Percentiles rank a stretch among this genome's conserved stretches.
These are phyloP conservation scores for Paradendryphiella salina DNA, from an alignment of 2,329 filamentous ascomycete species.

Conservation along the genomic window DNA sequence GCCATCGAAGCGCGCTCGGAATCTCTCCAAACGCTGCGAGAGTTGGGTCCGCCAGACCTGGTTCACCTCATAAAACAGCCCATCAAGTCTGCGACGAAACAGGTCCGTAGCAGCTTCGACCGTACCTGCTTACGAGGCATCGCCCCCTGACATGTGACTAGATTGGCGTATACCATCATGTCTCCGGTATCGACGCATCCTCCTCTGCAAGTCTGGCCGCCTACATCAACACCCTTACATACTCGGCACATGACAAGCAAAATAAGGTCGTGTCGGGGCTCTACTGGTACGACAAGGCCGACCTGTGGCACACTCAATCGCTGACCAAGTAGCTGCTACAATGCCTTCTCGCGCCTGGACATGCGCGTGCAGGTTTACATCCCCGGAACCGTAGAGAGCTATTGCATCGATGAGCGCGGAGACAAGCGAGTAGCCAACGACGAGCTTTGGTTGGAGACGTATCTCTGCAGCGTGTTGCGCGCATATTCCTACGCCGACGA, in stretches of 20 bases:
- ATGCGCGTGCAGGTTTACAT: constrained; percentile 99
- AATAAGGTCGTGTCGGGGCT: constrained; percentile 91
- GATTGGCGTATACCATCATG: constrained; percentile 96
- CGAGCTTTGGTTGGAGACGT: constrained; percentile 95
- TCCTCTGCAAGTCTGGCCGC: constrained; percentile 95
- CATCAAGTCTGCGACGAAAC: constrained; percentile 60
- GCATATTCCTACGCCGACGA: constrained; percentile 97
- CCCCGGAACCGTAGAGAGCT: constrained; percentile 93
- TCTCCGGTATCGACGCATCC: constrained; percentile 94
- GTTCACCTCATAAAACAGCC: constrained; percentile 88
- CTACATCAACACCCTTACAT: constrained; percentile 97
- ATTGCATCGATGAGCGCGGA: constrained; percentile 94
- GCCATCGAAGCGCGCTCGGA: constrained; percentile 93
- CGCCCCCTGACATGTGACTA: constrained; percentile 46
- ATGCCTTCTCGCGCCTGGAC: constrained; percentile 96
- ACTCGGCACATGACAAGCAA: constrained; percentile 79
- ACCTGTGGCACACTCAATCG: constrained; percentile 2
- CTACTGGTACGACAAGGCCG: constrained; percentile 70
- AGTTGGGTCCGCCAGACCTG: constrained; percentile 92
- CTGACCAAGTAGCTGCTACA: constrained; percentile 74
- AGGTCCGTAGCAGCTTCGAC: constrained; percentile 50
- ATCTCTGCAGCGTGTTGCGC: constrained; percentile 89
- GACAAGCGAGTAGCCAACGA: constrained; percentile 93
- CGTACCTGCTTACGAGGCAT: constrained; percentile 4
- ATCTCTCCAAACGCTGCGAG: constrained; percentile 78